phyloP scores from a whole-genome alignment of 306 rosid genomes.

The Quillaja saponaria region DNA sequence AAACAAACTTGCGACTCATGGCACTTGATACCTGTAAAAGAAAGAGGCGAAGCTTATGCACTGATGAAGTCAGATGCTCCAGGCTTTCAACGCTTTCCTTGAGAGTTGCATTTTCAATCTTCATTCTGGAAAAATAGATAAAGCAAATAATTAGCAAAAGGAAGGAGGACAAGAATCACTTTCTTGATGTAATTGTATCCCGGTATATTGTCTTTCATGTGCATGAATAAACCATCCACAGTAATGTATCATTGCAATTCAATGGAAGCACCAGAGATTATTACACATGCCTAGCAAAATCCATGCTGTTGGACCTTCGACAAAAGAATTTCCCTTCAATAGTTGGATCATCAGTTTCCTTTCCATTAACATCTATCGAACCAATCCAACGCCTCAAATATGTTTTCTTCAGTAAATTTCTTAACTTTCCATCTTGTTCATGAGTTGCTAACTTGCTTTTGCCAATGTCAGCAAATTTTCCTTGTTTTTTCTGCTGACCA shows the following conservation, averaged over 20 bases:
- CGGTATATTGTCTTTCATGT: constrained; percentile 6
- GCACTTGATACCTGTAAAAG: constrained; percentile 59
- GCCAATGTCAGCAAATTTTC: constrained; percentile 41
- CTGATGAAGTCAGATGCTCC: constrained; percentile 65
- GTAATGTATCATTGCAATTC: constrained; percentile 30
- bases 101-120: constrained; percentile 83
- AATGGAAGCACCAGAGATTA: constrained; percentile 24
- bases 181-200: constrained; percentile 13
- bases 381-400: constrained; percentile 87
- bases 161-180: constrained; percentile 20
- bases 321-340: constrained; percentile 44
- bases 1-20: too few species aligned
- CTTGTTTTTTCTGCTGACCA: constrained; percentile 45
- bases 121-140: constrained; percentile 50
- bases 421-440: constrained; percentile 70
- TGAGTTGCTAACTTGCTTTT: constrained; percentile 45
- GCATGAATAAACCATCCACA: constrained; percentile 28
- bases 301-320: constrained; percentile 62
- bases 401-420: constrained; percentile 75
- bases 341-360: constrained; percentile 47
- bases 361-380: constrained; percentile 47
- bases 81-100: constrained; percentile 84
- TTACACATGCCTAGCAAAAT: constrained; percentile 77
- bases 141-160: constrained; percentile 17
- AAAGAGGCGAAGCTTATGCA: constrained; percentile 80